Evolutionary conservation across 805 yeast genomes (phyloP), one percentile per base, ranked within the genome.

Genomic region (Cyberlindnera veronae): DNA sequence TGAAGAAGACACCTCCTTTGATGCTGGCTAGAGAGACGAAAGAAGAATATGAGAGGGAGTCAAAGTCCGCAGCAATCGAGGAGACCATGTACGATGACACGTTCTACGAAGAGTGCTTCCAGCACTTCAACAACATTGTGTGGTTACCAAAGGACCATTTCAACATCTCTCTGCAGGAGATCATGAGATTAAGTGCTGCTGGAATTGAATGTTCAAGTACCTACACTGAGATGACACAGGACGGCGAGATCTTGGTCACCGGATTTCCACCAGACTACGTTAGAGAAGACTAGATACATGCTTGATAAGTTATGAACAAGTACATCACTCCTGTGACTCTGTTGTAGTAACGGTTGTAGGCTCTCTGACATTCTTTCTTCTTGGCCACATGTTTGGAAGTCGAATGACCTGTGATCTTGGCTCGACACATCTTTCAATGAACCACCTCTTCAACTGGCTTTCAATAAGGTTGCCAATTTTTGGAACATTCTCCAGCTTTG

Each of bases 401-500:
- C 74, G 74, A 22, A 93, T 79, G 35, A 87, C 83, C 59, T 90
- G 96, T 54, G 83, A 91, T 51, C 95, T 72, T 1, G 99, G 99
- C 50, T 88, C 95, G 11, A 93, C 93, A 57, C 96, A 88, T 46
- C 96, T 71, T 52, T 91, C 97, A 14, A 81, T 80, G 57, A 93
- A 90, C 95, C 96, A 89, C 40, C 80, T 80, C 47, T 93, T 73
- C 29, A 93, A 72, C 45, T 82, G 81, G 42, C 77, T 78, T 58
- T 93, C 98, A 29, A 93, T 80, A 30, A 93, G 66, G 42, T 86
- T 81, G 9, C 95, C 79, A 28, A 93, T 79, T 55, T 93, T 89
- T 7, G 99, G 99, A 13, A 93, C 85, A 54, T 93, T 88, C 61
- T 90, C 95, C 20, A 93, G 68, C 58, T 91, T 84, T 0, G 98